Base-by-base conservation (phyloP, 352 stramenopile genomes). In the Globisporangium abappressorium region DNA sequence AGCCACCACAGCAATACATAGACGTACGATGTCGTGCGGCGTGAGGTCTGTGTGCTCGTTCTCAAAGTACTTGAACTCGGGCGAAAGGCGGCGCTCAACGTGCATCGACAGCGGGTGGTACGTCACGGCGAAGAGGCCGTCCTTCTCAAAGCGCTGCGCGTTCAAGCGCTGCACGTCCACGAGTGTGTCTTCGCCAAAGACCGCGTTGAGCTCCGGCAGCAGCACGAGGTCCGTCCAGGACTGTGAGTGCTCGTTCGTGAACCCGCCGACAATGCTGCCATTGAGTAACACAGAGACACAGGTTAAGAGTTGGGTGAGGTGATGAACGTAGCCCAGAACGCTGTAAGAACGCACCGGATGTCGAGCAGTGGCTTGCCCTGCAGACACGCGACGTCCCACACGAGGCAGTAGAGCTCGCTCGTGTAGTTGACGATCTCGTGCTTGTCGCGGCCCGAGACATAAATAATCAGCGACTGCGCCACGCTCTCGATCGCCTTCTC, bases 51-150 rank as follows among this genome's bases (percentile, higher is more conserved):
- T 77, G 55, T 84, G 75, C 38, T 87, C 74, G 66, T 94, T 82
- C 75, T 93, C 87, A 63, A 95, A 91, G 74, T 93, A 95, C 51
- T 80, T 70, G 53, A 90, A 68, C 41, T 89, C 80, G 64, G 63
- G 68, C 34, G 70, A 64, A 18, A 93, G 76, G 9, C 81, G 76
- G 36, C 78, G 72, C 46, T 79, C 70, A 38, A 89, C 64, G 41
- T 85, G 74, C 68, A 82, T 77, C n/a, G 75, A 73, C 15, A 93
- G 70, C 24, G 87, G 76, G 57, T 92, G 76, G 58, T 91, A 95
- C 22, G 72, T 83, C 60, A 95, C 80, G 41, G 78, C 71, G 62
- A 80, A 79, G 5, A 90, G 68, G 9, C 79, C 84, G 60, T 83
- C 78, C 22, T 64, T 75, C 46, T 85, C 70, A n/a, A 89, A 86